Conservation (phyloP, 1,284 basidiomycete genomes). For the Heimioporus retisporus region DNA sequence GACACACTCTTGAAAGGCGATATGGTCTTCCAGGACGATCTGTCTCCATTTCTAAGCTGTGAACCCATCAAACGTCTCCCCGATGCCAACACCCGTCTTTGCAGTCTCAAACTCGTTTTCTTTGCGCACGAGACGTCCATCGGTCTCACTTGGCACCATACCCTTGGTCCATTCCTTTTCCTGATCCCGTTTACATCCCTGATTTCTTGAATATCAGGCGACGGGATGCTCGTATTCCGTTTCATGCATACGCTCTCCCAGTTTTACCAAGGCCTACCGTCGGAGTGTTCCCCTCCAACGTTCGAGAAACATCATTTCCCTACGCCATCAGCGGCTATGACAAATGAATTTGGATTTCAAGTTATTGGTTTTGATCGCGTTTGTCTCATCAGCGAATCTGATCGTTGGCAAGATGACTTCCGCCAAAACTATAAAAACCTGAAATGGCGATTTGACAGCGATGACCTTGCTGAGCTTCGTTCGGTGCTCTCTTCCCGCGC, state of each 20-base stretch:
- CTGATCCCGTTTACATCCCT: neutral
- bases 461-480: conserved; percentile 29
- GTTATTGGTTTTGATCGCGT: conserved; percentile 19
- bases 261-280: conserved; percentile 31
- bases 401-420: too few relatives aligned
- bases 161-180: conserved; percentile 19
- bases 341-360: too few relatives aligned
- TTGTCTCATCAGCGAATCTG: conserved; percentile 35
- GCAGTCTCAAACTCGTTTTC: conserved; percentile 42
- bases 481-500: conserved; percentile 18
- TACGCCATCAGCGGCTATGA: conserved; percentile 7
- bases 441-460: conserved; percentile 27
- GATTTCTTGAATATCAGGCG: conserved; percentile 34
- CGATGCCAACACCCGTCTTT: conserved; percentile 28
- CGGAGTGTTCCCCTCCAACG: conserved; percentile 20
- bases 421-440: conserved; percentile 13
- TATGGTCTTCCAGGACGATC: conserved; percentile 40
- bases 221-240: conserved; percentile 34
- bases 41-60: conserved; percentile 30
- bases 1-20: conserved; percentile 26
- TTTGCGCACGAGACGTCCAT: conserved; percentile 35
- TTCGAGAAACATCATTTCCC: conserved; percentile 36
- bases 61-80: conserved; percentile 18
- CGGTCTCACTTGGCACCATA: conserved; percentile 49
- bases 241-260: conserved; percentile 45